phyloP scores from a whole-genome alignment of 2,329 filamentous ascomycete genomes.

The Alternaria viburni region DNA sequence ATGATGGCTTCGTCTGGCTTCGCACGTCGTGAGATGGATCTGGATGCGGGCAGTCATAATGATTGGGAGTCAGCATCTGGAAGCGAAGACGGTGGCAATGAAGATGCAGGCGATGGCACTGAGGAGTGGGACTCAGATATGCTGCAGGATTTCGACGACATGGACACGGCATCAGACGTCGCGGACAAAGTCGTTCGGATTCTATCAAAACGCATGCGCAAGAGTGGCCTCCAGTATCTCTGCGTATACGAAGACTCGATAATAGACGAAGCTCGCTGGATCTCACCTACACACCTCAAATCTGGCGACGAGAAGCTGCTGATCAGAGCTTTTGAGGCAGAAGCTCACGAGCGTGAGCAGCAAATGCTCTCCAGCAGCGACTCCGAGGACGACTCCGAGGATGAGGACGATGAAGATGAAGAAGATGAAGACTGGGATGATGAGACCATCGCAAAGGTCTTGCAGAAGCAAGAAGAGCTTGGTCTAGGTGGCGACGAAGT shows the following conservation, averaged over 20 bases:
- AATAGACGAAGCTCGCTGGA: conserved; percentile 59
- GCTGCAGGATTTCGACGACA: conserved; percentile 55
- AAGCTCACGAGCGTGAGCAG: conserved; percentile 20
- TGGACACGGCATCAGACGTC: conserved; percentile 59
- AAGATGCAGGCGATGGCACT: conserved; percentile 8
- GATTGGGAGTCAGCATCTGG: conserved; percentile 37
- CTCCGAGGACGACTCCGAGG: conserved; percentile 62
- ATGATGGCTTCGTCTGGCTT: conserved; percentile 33
- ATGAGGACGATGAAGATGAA: conserved; percentile 47
- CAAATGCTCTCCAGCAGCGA: conserved; percentile 26
- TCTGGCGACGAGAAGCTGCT: conserved; percentile 30
- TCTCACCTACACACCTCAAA: conserved; percentile 43
- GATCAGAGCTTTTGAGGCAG: conserved; percentile 37
- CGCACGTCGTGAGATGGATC: conserved; percentile 42
- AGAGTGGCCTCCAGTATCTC: conserved; percentile 58
- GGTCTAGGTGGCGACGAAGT: conserved; percentile 67
- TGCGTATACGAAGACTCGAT: conserved; percentile 55
- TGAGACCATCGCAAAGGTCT: conserved; percentile 65
- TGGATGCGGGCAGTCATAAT: conserved; percentile 40
- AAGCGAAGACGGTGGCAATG: conserved; percentile 13
- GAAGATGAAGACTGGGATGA: conserved; percentile 56
- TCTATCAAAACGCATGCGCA: conserved; percentile 54
- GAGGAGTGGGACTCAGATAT: conserved; percentile 54
- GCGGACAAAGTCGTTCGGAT: conserved; percentile 52
- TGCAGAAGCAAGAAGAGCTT: conserved; percentile 68